Evolutionary conservation across 2,329 filamentous ascomycete genomes (phyloP), one percentile per base, ranked within the genome.

Genomic region (Fusarium sp.): DNA sequence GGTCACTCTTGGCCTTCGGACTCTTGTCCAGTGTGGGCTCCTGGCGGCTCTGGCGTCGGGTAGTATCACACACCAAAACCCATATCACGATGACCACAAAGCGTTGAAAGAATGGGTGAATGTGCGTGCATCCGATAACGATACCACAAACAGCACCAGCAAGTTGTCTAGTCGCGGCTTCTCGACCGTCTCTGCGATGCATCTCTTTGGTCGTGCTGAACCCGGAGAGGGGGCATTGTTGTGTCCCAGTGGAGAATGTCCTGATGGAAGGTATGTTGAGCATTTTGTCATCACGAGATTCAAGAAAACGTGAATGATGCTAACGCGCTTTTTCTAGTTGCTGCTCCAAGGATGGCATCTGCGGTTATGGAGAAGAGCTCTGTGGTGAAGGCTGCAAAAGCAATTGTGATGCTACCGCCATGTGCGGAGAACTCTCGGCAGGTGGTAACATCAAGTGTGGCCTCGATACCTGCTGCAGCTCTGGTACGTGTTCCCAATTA

Each of bases 381-480:
- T 67, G 52, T n/a, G 65, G 45, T 13, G 17, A 45, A 14, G 43
- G 34, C 24, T 62, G 57, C 10, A 22, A 38, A 14, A 45, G 31
- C 22, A 49, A 65, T 14, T 65, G 73, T 39, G 66, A 77, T 40
- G 74, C 78, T 5, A 72, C 63, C 10, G 76, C 78, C 24, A 74
- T 76, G 69, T 80, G 78, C 54, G 78, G 78, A 17, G 63, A 44
- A 11, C 58, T 59, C 24, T 71, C 39, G 55, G 71, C 55, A 6
- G 61, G 61, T 22, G 73, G 65, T 5, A 54, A 65, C 3, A 40
- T 64, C 10, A 57, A 52, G n/a, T 79, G 76, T 43, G 70, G 71
- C 13, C 59, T 79, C 57, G 72, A 76, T 33, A 47, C 77, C 14
- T 78, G 76, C 55, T 78, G 77, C 38, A 34, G 19, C 15, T 26